Base-by-base conservation (phyloP, 768 basidiomycete species). In the Leccinum incarnatum region DNA sequence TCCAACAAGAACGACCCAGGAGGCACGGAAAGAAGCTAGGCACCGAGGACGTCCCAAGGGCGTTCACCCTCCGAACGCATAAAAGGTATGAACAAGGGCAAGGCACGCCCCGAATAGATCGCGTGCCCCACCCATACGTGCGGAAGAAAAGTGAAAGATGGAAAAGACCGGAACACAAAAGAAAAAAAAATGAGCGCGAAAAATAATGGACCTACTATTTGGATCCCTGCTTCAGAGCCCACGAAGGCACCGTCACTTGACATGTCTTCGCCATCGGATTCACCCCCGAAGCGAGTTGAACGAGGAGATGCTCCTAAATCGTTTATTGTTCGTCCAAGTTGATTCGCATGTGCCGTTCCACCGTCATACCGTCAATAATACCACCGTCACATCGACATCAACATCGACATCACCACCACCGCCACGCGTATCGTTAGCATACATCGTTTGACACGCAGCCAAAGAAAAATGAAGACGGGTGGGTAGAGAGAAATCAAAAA, bases 261-360 rank as follows among this genome's bases (percentile, higher is more conserved):
- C 23, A 25, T 5, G 61, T 62, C 47, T 66, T 59, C 51, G 61
- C 56, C 17, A 52, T 65, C 0, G 84, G 77, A 48, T 76, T 67
- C 55, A 85, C 76, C 32, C 71, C 62, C 19, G 72, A 69, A 8
- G 79, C 83, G n/a, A 87, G 73, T 1, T 71, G 78, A 2, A 68
- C 65, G 37, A 40, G 37, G 11, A 83, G 57, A 51, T 66, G 77
- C 7, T 65, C 77, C 83, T 65, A n/a, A 42, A 42, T 42, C n/a
- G 42, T 42, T 42, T 42, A 19, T 42, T 42, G n/a, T 42, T 19
- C n/a, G n/a, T 42, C 42, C 42, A 14, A 42, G n/a, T 42, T 42
- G 42, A 42, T 42, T 42, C 42, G n/a, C 37, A 40, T 42, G n/a
- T 19, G n/a, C n/a, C 42, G 42, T 19, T 42, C 40, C 3, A 36